Evolutionary conservation across 2,329 filamentous ascomycete species (phyloP).

Genomic region (Ophiostoma fasciatum): DNA sequence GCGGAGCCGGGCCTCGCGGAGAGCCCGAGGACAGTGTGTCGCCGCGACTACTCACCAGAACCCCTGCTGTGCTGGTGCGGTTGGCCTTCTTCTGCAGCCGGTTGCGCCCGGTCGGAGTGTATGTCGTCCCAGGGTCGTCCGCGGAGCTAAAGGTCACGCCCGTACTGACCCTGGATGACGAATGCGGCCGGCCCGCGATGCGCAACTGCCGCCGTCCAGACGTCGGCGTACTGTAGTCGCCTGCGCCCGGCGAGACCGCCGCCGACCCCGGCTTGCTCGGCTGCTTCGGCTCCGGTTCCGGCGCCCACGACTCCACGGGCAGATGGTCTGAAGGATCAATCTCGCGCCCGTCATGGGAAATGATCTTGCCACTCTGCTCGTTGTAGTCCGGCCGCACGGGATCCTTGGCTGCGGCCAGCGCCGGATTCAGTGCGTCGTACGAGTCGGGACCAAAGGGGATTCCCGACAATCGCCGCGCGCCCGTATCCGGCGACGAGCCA

Average conservation of each 20-base stretch:
- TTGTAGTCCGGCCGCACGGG: slow-evolving; percentile 25
- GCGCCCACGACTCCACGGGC: slow-evolving; percentile 62
- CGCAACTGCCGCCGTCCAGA: slow-evolving; percentile 36
- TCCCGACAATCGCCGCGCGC: slow-evolving; percentile 35
- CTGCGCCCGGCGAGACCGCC: slow-evolving; percentile 15
- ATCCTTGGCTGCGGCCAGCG: slow-evolving; percentile 22
- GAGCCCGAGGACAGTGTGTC: slow-evolving; percentile 1
- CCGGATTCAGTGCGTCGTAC: slow-evolving; percentile 58
- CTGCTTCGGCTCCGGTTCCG: slow-evolving; percentile 55
- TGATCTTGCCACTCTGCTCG: slow-evolving; percentile 52
- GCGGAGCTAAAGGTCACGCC: slow-evolving; percentile 20
- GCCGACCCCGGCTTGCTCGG: slow-evolving; percentile 17
- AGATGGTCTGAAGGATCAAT: slow-evolving; percentile 71
- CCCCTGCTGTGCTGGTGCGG: slow-evolving; percentile 23
- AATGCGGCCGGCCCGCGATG: slow-evolving; percentile 33
- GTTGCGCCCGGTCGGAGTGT: slow-evolving; percentile 30
- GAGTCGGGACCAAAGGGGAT: slow-evolving; percentile 63
- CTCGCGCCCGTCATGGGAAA: slow-evolving; percentile 60
- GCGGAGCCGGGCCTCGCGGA: slow-evolving; percentile 27
- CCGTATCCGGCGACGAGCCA: slow-evolving; percentile 18
- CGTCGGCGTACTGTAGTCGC: slow-evolving; percentile 33
- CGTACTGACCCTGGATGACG: slow-evolving; percentile 9
- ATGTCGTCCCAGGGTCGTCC: slow-evolving; percentile 17
- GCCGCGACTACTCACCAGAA: slow-evolving; percentile 19
- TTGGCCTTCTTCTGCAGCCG: slow-evolving; percentile 50